Evolutionary conservation across 2,329 filamentous ascomycete genomes (phyloP).

Genomic region (Laburnicola sp.): DNA sequence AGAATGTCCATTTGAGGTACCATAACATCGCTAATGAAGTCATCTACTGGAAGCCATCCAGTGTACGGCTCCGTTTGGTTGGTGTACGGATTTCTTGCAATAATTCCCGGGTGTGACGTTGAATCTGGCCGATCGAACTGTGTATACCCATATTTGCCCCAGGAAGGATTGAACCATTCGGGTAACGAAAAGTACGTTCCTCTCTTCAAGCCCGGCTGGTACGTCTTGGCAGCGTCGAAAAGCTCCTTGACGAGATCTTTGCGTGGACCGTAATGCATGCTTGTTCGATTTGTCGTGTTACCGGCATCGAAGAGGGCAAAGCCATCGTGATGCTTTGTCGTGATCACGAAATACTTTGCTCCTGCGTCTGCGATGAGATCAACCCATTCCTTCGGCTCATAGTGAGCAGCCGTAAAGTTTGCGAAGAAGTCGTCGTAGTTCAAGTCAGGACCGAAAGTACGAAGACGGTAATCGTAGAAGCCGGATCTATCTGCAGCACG

Average conservation of each 20-base stretch:
- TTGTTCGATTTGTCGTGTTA: conserved; percentile 47
- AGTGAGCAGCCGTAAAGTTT: conserved; percentile 57
- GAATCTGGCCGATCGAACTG: conserved; percentile 14
- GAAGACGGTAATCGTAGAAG: conserved; percentile 55
- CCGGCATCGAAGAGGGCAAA: conserved; percentile 50
- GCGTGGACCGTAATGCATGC: conserved; percentile 46
- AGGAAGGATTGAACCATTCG: conserved; percentile 54
- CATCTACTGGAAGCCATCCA: conserved; percentile 47
- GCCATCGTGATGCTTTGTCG: conserved; percentile 52
- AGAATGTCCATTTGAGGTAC: conserved; percentile 52
- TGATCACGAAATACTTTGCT: conserved; percentile 52
- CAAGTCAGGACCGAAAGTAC: conserved; percentile 54
- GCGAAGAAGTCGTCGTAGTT: conserved; percentile 60
- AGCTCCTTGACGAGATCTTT: conserved; percentile 49
- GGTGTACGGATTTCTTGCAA: conserved; percentile 42
- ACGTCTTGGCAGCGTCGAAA: conserved; percentile 48
- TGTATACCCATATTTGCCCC: conserved; percentile 46
- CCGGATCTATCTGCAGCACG: conserved; percentile 48
- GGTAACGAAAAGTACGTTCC: conserved; percentile 52
- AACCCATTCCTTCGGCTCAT: conserved; percentile 58
- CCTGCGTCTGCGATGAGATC: conserved; percentile 58
- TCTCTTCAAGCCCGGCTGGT: conserved; percentile 50
- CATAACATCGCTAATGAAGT: conserved; percentile 49
- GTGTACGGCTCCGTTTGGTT: conserved; percentile 50
- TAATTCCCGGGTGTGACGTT: conserved; percentile 12